Evolutionary conservation across 1,284 basidiomycete species (phyloP).

Genomic region (Phylloporus sp.): DNA sequence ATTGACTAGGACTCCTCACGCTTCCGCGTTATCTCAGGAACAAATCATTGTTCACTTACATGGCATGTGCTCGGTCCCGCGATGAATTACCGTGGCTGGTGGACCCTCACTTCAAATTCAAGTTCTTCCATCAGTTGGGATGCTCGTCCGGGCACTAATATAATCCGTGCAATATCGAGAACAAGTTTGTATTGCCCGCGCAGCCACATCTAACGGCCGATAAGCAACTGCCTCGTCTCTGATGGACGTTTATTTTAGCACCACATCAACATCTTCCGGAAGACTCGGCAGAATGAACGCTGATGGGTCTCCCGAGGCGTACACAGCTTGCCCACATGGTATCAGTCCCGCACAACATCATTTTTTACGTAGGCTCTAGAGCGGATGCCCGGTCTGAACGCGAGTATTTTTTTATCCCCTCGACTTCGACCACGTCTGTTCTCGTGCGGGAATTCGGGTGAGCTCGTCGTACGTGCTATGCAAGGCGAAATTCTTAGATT

Average conservation of each 20-base stretch:
- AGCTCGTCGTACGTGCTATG: background rate
- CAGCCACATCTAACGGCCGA: background rate
- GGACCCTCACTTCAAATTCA: too few species aligned
- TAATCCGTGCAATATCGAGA: background rate
- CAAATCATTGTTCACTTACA: constrained; percentile 5
- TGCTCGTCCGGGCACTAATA: too few species aligned
- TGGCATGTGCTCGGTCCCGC: constrained; percentile 9
- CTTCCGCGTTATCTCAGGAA: background rate
- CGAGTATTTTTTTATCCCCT: background rate
- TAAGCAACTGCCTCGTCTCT: background rate
- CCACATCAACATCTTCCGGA: background rate
- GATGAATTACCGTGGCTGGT: background rate
- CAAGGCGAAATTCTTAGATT: background rate
- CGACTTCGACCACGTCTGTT: background rate
- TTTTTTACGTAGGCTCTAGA: background rate
- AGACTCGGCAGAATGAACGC: background rate
- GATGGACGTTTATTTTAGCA: constrained; percentile 13
- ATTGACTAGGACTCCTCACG: background rate
- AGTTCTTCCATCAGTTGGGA: too few species aligned
- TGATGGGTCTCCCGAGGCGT: background rate
- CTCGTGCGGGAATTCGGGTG: background rate
- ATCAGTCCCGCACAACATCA: background rate
- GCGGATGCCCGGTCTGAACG: background rate
- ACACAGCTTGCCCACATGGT: constrained; percentile 3
- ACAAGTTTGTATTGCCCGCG: background rate